Evolutionary conservation across 306 rosid genomes (phyloP).

Genomic region (Castanea sativa): DNA sequence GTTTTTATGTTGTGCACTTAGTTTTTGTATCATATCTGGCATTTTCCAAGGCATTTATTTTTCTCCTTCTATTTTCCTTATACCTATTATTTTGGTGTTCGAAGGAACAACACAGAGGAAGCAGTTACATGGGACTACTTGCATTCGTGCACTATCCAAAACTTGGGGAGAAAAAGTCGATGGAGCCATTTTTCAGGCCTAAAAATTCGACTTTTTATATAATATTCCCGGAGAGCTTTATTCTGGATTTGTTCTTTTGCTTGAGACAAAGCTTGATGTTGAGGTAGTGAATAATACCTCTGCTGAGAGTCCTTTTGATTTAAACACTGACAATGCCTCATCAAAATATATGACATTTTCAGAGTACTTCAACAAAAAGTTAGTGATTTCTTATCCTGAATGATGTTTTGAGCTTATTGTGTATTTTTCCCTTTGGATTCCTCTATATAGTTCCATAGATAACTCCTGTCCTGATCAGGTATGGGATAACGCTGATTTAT

Average conservation of each 20-base stretch:
- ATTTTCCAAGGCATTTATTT: constrained; percentile 15
- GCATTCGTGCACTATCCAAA: constrained; percentile 55
- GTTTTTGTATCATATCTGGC: neutral
- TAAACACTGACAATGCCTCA: constrained; percentile 37
- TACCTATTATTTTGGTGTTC: constrained; percentile 32
- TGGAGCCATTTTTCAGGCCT: constrained; percentile 59
- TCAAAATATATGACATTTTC: constrained; percentile 36
- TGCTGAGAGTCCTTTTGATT: constrained; percentile 81
- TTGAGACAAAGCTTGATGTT: constrained; percentile 72
- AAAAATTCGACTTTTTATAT: constrained; percentile 68
- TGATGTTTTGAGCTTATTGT: neutral
- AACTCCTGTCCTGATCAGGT: constrained; percentile 46
- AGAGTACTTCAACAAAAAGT: constrained; percentile 66
- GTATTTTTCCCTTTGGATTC: neutral
- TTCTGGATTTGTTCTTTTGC: constrained; percentile 70
- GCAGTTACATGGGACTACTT: constrained; percentile 76
- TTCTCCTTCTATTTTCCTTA: neutral
- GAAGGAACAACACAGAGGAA: constrained; percentile 87
- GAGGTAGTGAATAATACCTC: constrained; percentile 39
- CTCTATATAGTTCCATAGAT: constrained; percentile 21
- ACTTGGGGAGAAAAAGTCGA: constrained; percentile 60
- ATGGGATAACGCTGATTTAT: constrained; percentile 57
- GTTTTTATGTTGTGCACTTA: neutral
- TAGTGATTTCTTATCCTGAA: constrained; percentile 22
- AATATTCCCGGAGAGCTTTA: constrained; percentile 48